Conservation (phyloP, 768 basidiomycete species). For the Gyrodon lividus region DNA sequence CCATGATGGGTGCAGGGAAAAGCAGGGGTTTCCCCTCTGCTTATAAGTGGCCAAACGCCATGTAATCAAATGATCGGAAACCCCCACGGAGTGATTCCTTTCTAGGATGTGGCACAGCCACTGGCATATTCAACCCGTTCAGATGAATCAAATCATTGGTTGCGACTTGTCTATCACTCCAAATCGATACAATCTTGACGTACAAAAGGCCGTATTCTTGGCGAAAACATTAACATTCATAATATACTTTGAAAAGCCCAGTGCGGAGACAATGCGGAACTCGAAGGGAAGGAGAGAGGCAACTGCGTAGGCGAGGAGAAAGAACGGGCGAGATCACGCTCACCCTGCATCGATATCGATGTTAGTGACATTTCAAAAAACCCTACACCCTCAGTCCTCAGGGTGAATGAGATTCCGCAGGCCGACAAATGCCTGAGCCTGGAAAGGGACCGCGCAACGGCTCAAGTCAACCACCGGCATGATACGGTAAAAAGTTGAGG, state of each 20-base stretch:
- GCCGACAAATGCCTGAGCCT: too few relatives aligned
- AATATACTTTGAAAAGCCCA: not conserved
- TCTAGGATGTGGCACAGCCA: conserved; percentile 20
- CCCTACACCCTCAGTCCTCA: not conserved
- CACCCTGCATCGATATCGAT: not conserved
- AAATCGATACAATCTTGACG: not conserved
- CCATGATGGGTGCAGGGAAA: conserved; percentile 33
- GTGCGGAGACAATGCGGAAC: conserved; percentile 26
- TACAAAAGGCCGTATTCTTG: not conserved
- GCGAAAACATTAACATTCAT: not conserved
- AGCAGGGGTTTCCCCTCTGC: not conserved
- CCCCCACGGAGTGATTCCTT: conserved; percentile 11
- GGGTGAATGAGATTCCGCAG: not conserved
- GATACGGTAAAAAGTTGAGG: not conserved
- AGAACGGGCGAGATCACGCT: conserved; percentile 19
- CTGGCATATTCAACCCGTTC: conserved; percentile 1
- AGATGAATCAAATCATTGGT: too few relatives aligned
- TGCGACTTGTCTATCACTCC: not conserved
- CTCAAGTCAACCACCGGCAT: too few relatives aligned
- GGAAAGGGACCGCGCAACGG: too few relatives aligned
- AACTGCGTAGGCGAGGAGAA: conserved; percentile 13
- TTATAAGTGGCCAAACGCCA: conserved; percentile 17
- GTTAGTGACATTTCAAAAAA: not conserved
- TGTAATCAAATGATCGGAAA: not conserved
- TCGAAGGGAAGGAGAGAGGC: not conserved